Percentiles rank a stretch among this genome's conserved stretches.
Evolutionary conservation across 2,329 filamentous ascomycete genomes (phyloP).

Genomic region (Fusarium proliferatum): DNA sequence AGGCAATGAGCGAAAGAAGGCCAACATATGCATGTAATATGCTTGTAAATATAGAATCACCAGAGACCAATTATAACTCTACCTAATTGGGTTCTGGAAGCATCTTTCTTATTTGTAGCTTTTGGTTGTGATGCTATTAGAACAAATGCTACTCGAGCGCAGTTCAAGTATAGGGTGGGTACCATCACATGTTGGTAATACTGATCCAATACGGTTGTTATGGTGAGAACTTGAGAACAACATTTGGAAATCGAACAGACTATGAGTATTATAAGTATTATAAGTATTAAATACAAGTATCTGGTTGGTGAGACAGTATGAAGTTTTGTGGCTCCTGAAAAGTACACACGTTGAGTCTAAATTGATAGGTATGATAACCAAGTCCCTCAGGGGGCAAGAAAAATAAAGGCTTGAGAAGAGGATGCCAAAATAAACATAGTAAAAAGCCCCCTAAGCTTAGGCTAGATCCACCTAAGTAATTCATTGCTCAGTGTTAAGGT

Average conservation of each 20-base stretch:
- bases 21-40: not conserved
- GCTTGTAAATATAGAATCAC: not conserved
- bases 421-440: too few relatives aligned
- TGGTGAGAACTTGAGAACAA: not conserved
- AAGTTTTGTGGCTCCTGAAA: not conserved
- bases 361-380: too few relatives aligned
- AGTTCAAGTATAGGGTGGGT: not conserved
- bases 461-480: too few relatives aligned
- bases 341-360: not conserved
- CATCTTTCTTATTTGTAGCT: not conserved
- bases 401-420: too few relatives aligned
- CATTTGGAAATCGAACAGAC: not conserved
- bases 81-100: not conserved
- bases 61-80: not conserved
- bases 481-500: too few relatives aligned
- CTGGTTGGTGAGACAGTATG: not conserved
- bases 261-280: not conserved
- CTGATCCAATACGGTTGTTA: not conserved
- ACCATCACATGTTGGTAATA: too few relatives aligned
- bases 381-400: too few relatives aligned
- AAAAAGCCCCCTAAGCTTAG: too few relatives aligned
- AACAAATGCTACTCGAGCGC: not conserved
- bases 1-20: not conserved
- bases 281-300: too few relatives aligned
- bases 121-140: not conserved